These are phyloP conservation scores for Endogone sp. DNA, from an alignment of 192 early-diverging fungal species.

Conservation along the genomic window DNA sequence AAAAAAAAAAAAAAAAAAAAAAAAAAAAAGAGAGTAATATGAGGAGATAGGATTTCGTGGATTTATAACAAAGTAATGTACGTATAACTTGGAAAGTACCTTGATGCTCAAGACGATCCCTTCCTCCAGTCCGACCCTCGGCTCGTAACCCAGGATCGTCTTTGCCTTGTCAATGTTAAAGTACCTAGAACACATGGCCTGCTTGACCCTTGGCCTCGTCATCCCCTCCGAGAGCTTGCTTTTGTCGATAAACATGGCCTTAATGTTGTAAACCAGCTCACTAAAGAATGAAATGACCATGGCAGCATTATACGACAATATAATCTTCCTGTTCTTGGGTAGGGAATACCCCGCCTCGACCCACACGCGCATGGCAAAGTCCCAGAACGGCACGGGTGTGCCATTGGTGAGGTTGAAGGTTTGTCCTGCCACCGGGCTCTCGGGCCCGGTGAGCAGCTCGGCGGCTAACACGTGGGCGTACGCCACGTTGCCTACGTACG, in stretches of 20 bases:
- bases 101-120: conserved; percentile 35
- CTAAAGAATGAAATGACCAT: conserved; percentile 56
- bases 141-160: conserved; percentile 51
- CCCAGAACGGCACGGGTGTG: conserved; percentile 87
- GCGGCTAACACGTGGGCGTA: conserved; percentile 87
- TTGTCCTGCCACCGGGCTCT: conserved; percentile 39
- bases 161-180: conserved; percentile 88
- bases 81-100: no score
- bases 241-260: conserved; percentile 53
- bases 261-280: conserved; percentile 57
- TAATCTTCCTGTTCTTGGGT: conserved; percentile 52
- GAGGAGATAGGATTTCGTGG: no score
- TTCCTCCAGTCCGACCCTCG: conserved; percentile 50
- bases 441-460: conserved; percentile 49
- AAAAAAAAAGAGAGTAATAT: no score
- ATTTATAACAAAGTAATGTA: no score
- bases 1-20: no score
- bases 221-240: conserved; percentile 68
- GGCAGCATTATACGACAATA: conserved; percentile 47
- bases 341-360: conserved; percentile 51
- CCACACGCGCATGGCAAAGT: conserved; percentile 73
- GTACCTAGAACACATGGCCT: conserved; percentile 76
- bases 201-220: conserved; percentile 72
- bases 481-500: conserved; percentile 93
- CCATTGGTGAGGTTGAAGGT: conserved; percentile 93